These are phyloP conservation scores for Cyberlindnera mississippiensis DNA, from an alignment of 805 yeast species.

Conservation along the genomic window DNA sequence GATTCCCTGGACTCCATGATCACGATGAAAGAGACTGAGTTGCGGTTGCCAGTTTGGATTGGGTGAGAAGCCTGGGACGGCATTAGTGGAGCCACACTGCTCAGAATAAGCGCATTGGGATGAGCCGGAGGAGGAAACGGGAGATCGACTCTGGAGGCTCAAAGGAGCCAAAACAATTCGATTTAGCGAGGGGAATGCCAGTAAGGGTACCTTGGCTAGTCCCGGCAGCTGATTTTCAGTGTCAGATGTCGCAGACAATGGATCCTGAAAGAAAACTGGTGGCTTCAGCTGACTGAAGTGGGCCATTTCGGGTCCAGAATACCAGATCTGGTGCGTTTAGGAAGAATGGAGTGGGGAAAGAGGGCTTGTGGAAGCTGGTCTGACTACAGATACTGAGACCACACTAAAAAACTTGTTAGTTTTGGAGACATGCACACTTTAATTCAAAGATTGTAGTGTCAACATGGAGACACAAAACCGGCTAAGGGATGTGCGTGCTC, in stretches of 20 bases:
- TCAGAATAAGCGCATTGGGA: not conserved
- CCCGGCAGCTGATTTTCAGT: not conserved
- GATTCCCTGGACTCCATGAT: conserved; percentile 1
- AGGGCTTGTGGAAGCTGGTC: too few species aligned
- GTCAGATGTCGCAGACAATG: not conserved
- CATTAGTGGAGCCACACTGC: conserved; percentile 2
- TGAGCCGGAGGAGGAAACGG: conserved; percentile 1
- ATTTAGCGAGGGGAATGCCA: too few species aligned
- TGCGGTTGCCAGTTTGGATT: conserved; percentile 1
- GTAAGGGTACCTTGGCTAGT: too few species aligned
- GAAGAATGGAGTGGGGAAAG: too few species aligned
- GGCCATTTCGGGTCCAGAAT: not conserved
- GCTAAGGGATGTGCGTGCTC: too few species aligned
- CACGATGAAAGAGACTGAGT: conserved; percentile 1
- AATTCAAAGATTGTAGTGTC: too few species aligned
- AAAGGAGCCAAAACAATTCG: conserved; percentile 3
- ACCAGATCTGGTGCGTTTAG: too few species aligned
- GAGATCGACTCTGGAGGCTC: conserved; percentile 1
- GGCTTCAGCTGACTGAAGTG: not conserved
- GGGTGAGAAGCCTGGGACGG: not conserved
- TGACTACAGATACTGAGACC: too few species aligned
- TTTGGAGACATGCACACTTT: too few species aligned
- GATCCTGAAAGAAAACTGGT: not conserved
- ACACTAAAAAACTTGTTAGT: too few species aligned
- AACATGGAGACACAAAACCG: too few species aligned